phyloP scores from a whole-genome alignment of 495 filamentous ascomycete genomes.

The Geoglossum glabrum region DNA sequence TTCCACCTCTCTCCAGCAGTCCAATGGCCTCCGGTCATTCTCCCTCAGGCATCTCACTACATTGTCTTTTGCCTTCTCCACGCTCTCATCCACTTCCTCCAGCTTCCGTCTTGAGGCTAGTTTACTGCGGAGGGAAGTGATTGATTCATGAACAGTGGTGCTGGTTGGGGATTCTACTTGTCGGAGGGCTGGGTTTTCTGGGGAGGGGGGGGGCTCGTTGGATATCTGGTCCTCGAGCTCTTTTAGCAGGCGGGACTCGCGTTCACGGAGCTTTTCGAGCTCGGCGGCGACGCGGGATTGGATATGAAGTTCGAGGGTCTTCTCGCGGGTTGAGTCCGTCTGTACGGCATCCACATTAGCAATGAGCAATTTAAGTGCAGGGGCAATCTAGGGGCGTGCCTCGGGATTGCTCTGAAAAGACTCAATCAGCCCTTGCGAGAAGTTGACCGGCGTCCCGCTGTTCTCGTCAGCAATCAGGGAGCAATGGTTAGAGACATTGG shows the following conservation, averaged over 20 bases:
- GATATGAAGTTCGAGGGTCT: constrained; percentile 67
- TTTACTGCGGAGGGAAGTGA: too few species aligned
- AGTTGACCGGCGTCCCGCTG: constrained; percentile 66
- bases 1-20: constrained; percentile 93
- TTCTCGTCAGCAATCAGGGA: constrained; percentile 6
- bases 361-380: not conserved
- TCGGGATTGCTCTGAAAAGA: constrained; percentile 66
- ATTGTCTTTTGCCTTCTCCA: constrained; percentile 53
- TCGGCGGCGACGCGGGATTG: constrained; percentile 74
- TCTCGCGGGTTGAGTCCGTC: constrained; percentile 72
- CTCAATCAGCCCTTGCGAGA: constrained; percentile 68
- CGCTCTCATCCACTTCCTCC: constrained; percentile 36
- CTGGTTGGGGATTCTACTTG: constrained; percentile 5
- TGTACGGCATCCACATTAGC: constrained; percentile 14
- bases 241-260: constrained; percentile 35
- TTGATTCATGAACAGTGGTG: too few species aligned
- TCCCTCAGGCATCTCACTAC: constrained; percentile 66
- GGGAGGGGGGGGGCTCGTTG: not conserved
- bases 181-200: too few species aligned
- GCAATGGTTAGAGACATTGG: constrained; percentile 7
- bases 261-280: constrained; percentile 47
- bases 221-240: constrained; percentile 39
- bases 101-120: constrained; percentile 49
- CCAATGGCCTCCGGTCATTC: constrained; percentile 75
- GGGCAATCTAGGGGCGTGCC: constrained; percentile 29